These are phyloP conservation scores for Syzygium syzygioides DNA, from an alignment of 441 rosid species.

Conservation along the genomic window DNA sequence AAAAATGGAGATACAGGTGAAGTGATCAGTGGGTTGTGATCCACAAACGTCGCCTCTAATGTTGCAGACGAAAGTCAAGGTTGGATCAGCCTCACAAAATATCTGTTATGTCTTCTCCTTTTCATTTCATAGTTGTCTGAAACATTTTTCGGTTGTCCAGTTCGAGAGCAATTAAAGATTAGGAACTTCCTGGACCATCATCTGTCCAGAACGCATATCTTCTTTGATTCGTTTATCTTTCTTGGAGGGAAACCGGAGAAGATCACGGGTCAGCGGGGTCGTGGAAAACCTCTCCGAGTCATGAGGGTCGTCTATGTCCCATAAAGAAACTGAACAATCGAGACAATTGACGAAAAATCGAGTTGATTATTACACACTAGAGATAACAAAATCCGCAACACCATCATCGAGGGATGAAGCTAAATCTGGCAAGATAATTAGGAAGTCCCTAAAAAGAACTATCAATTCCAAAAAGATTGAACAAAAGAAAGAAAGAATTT, in stretches of 20 bases:
- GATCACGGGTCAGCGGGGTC: background rate
- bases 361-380: background rate
- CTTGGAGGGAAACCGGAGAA: background rate
- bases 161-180: background rate
- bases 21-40: background rate
- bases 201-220: background rate
- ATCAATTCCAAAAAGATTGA: background rate
- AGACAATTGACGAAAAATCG: background rate
- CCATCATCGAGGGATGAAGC: background rate
- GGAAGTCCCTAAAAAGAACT: background rate
- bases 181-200: background rate
- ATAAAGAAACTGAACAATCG: background rate
- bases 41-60: background rate
- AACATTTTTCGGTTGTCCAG: background rate
- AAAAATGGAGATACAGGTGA: background rate
- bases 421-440: background rate
- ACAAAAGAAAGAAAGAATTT: background rate
- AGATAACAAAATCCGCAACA: background rate
- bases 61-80: background rate
- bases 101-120: background rate
- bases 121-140: background rate
- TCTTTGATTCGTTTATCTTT: background rate
- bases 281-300: background rate
- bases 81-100: background rate
- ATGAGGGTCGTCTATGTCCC: background rate